These are phyloP conservation scores for Gracilaria domingensis DNA, from an alignment of 23 red algal species.

Conservation along the genomic window DNA sequence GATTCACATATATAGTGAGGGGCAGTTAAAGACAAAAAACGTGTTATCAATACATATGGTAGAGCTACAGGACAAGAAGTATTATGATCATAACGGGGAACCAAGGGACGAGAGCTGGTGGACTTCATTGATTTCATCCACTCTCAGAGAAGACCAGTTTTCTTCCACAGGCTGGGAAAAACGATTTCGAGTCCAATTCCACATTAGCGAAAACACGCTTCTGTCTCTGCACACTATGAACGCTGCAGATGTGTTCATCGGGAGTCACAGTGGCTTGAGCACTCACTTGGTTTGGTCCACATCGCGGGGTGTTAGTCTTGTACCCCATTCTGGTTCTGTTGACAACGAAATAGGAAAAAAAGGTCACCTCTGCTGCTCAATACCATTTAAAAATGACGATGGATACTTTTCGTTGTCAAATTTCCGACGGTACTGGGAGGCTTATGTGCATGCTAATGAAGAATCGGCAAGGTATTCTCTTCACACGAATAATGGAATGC, in stretches of 20 bases:
- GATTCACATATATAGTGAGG: constrained; percentile 69
- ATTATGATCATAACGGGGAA: constrained; percentile 37
- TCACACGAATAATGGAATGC: neutral
- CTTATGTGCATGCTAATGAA: constrained; percentile 43
- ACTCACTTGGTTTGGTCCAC: constrained; percentile 51
- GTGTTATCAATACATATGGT: constrained; percentile 43
- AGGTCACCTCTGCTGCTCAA: constrained; percentile 55
- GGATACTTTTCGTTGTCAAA: constrained; percentile 33
- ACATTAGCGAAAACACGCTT: constrained; percentile 66
- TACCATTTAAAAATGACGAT: constrained; percentile 56
- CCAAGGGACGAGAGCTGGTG: constrained; percentile 43
- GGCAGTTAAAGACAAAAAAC: constrained; percentile 20
- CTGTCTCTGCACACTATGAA: constrained; percentile 62
- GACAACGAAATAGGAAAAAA: constrained; percentile 60
- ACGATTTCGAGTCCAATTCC: constrained; percentile 33
- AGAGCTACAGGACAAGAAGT: constrained; percentile 46
- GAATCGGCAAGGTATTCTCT: constrained; percentile 25
- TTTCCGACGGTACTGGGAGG: constrained; percentile 55
- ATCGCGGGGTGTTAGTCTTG: constrained; percentile 46
- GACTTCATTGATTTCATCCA: constrained; percentile 30
- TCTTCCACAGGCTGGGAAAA: neutral
- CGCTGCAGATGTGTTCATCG: constrained; percentile 67
- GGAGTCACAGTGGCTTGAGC: constrained; percentile 62
- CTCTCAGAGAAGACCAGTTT: neutral
- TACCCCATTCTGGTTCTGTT: constrained; percentile 40